A percentile compares a stretch with the other conserved stretches of the same genome.
phyloP scores from a whole-genome alignment of 106 monocot species.

The Dendrobium huoshanense region DNA sequence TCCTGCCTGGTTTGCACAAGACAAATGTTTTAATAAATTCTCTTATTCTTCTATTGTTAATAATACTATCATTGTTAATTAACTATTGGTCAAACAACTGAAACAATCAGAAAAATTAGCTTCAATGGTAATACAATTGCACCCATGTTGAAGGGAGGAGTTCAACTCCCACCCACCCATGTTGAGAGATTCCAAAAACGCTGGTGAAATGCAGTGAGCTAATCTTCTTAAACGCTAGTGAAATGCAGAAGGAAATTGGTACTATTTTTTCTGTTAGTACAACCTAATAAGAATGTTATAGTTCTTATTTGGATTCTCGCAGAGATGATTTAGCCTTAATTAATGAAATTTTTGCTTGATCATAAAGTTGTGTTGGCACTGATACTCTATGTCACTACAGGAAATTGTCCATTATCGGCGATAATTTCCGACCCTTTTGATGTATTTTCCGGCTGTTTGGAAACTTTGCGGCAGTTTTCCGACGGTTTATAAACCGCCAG shows the following conservation, averaged over 20 bases:
- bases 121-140: neutral
- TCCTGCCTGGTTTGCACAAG: conserved; percentile 43
- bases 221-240: neutral
- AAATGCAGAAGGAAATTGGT: neutral
- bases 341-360: neutral
- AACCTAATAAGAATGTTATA: neutral
- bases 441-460: too few species aligned
- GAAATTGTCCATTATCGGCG: too few species aligned
- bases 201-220: neutral
- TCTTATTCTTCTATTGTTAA: neutral
- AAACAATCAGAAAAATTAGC: neutral
- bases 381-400: neutral
- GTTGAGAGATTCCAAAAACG: too few species aligned
- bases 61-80: too few species aligned
- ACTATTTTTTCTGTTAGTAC: neutral
- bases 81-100: too few species aligned
- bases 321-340: neutral
- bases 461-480: too few species aligned
- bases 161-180: too few species aligned
- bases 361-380: neutral
- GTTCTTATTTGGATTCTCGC: neutral
- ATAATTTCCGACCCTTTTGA: too few species aligned
- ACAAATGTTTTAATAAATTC: neutral
- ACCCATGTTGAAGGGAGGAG: neutral
- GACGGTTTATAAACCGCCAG: too few species aligned